phyloP scores from a whole-genome alignment of 1,284 basidiomycete species.

The Hymenochaete sp. region DNA sequence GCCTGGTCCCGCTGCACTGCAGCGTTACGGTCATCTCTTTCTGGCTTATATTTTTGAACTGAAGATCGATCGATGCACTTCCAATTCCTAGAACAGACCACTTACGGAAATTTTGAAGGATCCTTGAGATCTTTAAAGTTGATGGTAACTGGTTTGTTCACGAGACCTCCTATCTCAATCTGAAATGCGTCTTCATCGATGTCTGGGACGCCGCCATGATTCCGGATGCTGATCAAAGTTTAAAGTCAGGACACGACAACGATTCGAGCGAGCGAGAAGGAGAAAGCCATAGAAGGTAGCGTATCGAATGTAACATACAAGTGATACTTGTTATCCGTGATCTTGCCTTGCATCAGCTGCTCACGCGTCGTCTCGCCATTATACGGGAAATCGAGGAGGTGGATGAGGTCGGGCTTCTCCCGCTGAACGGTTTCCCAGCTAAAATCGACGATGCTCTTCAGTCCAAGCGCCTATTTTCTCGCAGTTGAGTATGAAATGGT shows the following conservation, averaged over 20 bases:
- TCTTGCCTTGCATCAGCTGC: constrained; percentile 35
- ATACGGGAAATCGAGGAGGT: constrained; percentile 45
- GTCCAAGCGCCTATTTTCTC: constrained; percentile 41
- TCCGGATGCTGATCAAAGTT: constrained; percentile 33
- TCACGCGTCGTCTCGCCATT: constrained; percentile 41
- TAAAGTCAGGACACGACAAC: background rate
- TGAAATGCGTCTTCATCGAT: constrained; percentile 37
- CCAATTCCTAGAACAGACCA: constrained; percentile 4
- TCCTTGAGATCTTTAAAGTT: constrained; percentile 40
- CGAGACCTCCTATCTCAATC: constrained; percentile 42
- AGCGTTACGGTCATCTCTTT: constrained; percentile 42
- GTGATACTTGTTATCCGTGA: constrained; percentile 40
- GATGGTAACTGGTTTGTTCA: constrained; percentile 36
- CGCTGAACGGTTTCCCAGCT: constrained; percentile 46
- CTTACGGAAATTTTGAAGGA: constrained; percentile 37
- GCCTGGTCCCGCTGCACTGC: constrained; percentile 47
- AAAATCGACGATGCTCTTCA: constrained; percentile 38
- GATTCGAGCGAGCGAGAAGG: constrained; percentile 3
- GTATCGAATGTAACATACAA: constrained; percentile 39
- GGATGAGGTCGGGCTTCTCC: constrained; percentile 46
- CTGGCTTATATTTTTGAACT: constrained; percentile 28
- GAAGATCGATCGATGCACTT: background rate
- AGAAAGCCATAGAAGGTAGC: too few relatives aligned
- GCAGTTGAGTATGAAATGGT: background rate
- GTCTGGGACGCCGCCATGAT: constrained; percentile 40